Base-by-base conservation (phyloP, 2,329 filamentous ascomycete species). In the Neonectria ditissima region DNA sequence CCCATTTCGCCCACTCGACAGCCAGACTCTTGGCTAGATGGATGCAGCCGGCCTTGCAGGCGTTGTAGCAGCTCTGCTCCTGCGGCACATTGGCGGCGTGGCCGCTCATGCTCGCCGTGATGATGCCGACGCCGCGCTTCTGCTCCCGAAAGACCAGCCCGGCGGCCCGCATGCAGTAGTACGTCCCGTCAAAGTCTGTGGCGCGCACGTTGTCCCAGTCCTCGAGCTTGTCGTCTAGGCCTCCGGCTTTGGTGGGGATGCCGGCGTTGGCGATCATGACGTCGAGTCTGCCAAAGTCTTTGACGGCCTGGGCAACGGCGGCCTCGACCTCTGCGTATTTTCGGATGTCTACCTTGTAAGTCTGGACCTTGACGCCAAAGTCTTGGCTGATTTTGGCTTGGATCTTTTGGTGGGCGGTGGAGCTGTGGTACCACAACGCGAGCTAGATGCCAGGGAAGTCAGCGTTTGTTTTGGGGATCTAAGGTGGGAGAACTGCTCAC, bases 1-100 rank as follows among this genome's bases (percentile, higher is more conserved):
- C 75, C 65, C 80, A 80, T 54, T 81, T 78, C 1, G 77, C 79
- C 80, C 80, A 83, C 64, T 83, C 81, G 9, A 82, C 81, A 3
- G 80, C 75, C 14, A 82, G 68, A 50, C 75, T 78, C 69, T 79
- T 80, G n/a, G 77, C 74, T 18, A 83, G 70, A 51, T 81, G 81
- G 2, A 81, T 75, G 3, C 80, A 78, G 0, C 78, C 81, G 2
- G 80, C 81, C 66, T 82, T 83, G 54, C 77, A 80, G 9, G 80
- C 76, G 59, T 83, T 83, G 57, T 82, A 83, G 10, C 78, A 80
- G 64, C 70, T 80, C 76, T 74, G 78, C 71, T 76, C 80, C 74
- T 80, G 79, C 8, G 78, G 79, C 26, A 80, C 70, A 50, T 81
- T 81, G 59, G 68, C 75, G 37, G 70, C 74, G 59, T 72, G 76